phyloP scores from a whole-genome alignment of 2,329 filamentous ascomycete species.

The Ophiostoma himal-ulmi region DNA sequence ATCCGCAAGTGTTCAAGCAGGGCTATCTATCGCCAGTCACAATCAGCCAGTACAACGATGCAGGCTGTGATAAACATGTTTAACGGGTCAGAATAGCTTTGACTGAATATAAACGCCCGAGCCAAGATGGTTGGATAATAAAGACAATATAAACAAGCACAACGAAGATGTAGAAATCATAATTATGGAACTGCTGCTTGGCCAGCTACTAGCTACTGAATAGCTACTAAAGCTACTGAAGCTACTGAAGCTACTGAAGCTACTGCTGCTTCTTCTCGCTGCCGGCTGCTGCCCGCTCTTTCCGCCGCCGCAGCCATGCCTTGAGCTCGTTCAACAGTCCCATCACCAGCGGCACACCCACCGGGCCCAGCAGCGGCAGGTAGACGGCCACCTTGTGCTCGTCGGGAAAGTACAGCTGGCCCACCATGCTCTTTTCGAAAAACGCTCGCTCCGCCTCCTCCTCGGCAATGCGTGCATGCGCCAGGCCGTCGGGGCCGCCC shows the following conservation, averaged over 20 bases:
- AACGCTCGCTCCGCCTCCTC: slow-evolving; percentile 87
- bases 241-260: neutral
- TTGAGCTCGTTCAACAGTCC: slow-evolving; percentile 75
- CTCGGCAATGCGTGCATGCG: slow-evolving; percentile 78
- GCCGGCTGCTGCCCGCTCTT: slow-evolving; percentile 37
- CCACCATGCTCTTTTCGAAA: slow-evolving; percentile 99
- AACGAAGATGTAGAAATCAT: neutral
- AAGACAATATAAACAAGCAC: neutral
- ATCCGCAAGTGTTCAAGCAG: too few relatives aligned
- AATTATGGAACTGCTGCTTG: neutral
- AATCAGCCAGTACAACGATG: too few relatives aligned
- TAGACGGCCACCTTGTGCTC: slow-evolving; percentile 98
- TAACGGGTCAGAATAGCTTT: too few relatives aligned
- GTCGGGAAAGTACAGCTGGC: slow-evolving; percentile 95
- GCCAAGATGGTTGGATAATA: neutral
- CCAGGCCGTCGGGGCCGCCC: slow-evolving; percentile 59
- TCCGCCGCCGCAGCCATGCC: slow-evolving; percentile 48
- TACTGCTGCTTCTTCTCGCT: slow-evolving; percentile 35
- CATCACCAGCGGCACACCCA: slow-evolving; percentile 84
- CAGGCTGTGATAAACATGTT: too few relatives aligned
- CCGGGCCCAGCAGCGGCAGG: slow-evolving; percentile 79
- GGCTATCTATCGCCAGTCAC: too few relatives aligned
- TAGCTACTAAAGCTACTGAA: neutral
- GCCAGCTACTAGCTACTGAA: neutral
- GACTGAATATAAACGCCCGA: neutral